Base-by-base conservation (phyloP, 441 rosid genomes). In the Jatropha multifida region DNA sequence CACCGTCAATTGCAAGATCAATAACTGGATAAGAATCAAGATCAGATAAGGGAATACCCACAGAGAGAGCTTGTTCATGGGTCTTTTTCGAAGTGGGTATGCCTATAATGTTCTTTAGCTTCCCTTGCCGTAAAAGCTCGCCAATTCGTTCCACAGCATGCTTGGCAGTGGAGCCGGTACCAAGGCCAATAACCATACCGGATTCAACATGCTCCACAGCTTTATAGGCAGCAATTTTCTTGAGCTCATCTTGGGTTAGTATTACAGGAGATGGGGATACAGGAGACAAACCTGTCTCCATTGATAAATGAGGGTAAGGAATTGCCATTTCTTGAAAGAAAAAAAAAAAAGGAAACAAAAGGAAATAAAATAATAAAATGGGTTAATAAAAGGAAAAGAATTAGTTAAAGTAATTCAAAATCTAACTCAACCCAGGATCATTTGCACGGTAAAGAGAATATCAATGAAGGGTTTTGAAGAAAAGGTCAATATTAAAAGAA, bases 111-210 rank as follows among this genome's bases (percentile, higher is more conserved):
- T 88, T 81, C 51, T 64, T 81, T 15, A 94, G 85, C 72, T 88
- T 85, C 23, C 98, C 97, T 68, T 82, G 93, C 0, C 76, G 84
- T 61, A 94, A 82, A 60, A 94, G 90, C 74, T 89, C 93, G 9
- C 89, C 98, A 72, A 92, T 94, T 7, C 94, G 86, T 72, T 86
- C 94, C 7, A 94, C 92, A 71, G 97, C 97, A 82, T 92, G 97
- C 71, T 82, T 87, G 56, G 97, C 98, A 6, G 98, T 92, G 60
- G 97, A 94, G 27, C 97, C 97, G 2, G 97, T 94, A 8, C 97
- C 97, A 27, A 92, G 92, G 37, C 95, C 97, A 18, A 92, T 78
- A 74, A 94, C 95, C 98, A 94, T 94, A 26, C 98, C 97, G 59
- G 97, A 94, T 75, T 86, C 74, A 7, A 92, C 97, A 72, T 76